Evolutionary conservation across 345 rosid genomes (phyloP).

Genomic region (Citrus hindsii): DNA sequence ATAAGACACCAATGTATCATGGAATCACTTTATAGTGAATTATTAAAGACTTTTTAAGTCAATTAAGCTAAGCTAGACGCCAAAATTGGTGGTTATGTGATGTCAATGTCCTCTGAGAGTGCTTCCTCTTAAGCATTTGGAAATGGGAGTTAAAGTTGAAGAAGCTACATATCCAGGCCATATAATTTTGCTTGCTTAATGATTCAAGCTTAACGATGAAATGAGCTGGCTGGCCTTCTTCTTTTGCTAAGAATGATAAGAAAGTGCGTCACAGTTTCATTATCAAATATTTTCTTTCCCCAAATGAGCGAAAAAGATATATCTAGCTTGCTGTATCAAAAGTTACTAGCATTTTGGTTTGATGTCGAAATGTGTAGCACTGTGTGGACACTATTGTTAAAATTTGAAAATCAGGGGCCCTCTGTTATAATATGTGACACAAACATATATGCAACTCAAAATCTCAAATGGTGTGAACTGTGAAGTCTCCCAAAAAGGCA

Average conservation of each 20-base stretch:
- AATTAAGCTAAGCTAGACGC: not conserved
- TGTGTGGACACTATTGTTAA: not conserved
- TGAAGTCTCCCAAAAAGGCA: slow-evolving; percentile 21
- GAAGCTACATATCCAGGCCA: too few relatives aligned
- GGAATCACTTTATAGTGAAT: too few relatives aligned
- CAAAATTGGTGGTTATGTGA: not conserved
- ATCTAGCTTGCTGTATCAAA: slow-evolving; percentile 13
- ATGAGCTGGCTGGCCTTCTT: not conserved
- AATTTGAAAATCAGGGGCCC: slow-evolving; percentile 8
- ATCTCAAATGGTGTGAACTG: slow-evolving; percentile 24
- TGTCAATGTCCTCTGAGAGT: not conserved
- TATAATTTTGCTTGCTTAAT: too few relatives aligned
- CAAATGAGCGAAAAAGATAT: not conserved
- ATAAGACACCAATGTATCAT: too few relatives aligned
- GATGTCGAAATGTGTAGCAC: slow-evolving; percentile 5
- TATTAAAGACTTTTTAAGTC: not conserved
- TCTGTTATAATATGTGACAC: slow-evolving; percentile 15
- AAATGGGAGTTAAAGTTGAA: not conserved
- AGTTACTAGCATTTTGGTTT: not conserved
- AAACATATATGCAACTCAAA: not conserved
- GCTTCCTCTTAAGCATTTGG: not conserved
- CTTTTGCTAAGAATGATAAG: not conserved
- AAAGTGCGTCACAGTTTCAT: not conserved
- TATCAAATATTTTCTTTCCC: not conserved
- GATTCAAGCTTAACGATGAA: not conserved